A percentile compares a stretch with the other conserved stretches of the same genome.
Evolutionary conservation across 2,329 filamentous ascomycete genomes (phyloP).

Genomic region (Verticillium nonalfalfae): DNA sequence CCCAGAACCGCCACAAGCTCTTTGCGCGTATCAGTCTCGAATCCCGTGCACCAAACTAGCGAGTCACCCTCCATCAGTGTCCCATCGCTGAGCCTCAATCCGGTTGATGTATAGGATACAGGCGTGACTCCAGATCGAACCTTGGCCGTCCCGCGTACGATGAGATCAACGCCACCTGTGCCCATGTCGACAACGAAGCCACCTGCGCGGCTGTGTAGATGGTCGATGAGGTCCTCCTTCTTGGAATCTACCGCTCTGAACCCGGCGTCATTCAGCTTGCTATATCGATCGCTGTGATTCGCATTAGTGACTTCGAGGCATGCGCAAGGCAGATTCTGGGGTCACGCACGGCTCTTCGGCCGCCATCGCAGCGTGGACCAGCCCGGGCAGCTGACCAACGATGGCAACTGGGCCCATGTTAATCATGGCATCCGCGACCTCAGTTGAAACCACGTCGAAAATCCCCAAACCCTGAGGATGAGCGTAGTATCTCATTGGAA

Average conservation of each 20-base stretch:
- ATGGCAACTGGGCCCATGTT: background rate
- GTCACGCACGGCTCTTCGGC: constrained; percentile 8
- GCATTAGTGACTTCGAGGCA: background rate
- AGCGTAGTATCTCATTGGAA: constrained; percentile 22
- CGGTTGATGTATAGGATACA: constrained; percentile 17
- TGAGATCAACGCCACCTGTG: constrained; percentile 17
- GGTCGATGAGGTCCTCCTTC: constrained; percentile 7
- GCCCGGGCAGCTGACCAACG: constrained; percentile 2
- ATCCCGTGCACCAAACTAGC: constrained; percentile 30
- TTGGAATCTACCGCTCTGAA: constrained; percentile 6
- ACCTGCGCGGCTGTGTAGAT: constrained; percentile 22
- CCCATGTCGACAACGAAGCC: constrained; percentile 30
- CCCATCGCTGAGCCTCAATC: constrained; percentile 21
- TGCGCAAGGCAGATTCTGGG: constrained; percentile 3
- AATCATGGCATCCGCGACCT: constrained; percentile 14
- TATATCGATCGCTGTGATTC: constrained; percentile 5
- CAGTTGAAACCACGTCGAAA: constrained; percentile 18
- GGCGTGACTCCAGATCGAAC: background rate
- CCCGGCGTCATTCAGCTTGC: background rate
- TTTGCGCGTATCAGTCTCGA: constrained; percentile 18
- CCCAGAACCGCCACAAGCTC: constrained; percentile 21
- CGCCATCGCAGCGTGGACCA: constrained; percentile 4
- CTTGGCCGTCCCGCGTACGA: constrained; percentile 17
- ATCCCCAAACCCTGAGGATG: constrained; percentile 18
- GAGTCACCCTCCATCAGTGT: constrained; percentile 22